A percentile compares a stretch with the other conserved stretches of the same genome.
Conservation (phyloP, 2,329 filamentous ascomycete species). For the Alternaria sp. region DNA sequence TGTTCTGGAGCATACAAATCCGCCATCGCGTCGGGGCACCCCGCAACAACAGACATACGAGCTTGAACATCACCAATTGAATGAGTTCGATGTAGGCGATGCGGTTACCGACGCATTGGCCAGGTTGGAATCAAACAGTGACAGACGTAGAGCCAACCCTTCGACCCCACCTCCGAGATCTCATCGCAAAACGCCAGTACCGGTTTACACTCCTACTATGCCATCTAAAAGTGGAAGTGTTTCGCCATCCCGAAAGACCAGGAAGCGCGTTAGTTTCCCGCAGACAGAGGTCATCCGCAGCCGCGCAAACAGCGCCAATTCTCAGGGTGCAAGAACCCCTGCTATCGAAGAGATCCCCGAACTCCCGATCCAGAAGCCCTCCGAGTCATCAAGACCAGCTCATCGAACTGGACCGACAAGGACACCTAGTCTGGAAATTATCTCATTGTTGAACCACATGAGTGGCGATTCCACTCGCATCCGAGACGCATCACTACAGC, state of each 20-base stretch:
- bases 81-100: constrained; percentile 23
- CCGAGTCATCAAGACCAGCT: not conserved
- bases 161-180: constrained; percentile 3
- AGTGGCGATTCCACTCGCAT: constrained; percentile 13
- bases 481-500: constrained; percentile 19
- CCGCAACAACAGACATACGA: constrained; percentile 18
- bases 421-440: constrained; percentile 26
- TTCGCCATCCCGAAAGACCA: not conserved
- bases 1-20: constrained; percentile 20
- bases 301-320: constrained; percentile 1
- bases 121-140: constrained; percentile 27
- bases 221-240: not conserved
- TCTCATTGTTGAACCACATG: constrained; percentile 18
- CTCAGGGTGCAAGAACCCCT: not conserved
- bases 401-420: not conserved
- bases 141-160: constrained; percentile 9
- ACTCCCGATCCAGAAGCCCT: not conserved
- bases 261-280: constrained; percentile 9
- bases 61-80: constrained; percentile 23
- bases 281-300: not conserved
- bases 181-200: not conserved
- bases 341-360: not conserved
- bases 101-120: constrained; percentile 26
- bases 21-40: constrained; percentile 9
- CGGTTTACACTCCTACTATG: not conserved